Evolutionary conservation across 257 asterid genomes (phyloP).

Genomic region (Echites panduratus): DNA sequence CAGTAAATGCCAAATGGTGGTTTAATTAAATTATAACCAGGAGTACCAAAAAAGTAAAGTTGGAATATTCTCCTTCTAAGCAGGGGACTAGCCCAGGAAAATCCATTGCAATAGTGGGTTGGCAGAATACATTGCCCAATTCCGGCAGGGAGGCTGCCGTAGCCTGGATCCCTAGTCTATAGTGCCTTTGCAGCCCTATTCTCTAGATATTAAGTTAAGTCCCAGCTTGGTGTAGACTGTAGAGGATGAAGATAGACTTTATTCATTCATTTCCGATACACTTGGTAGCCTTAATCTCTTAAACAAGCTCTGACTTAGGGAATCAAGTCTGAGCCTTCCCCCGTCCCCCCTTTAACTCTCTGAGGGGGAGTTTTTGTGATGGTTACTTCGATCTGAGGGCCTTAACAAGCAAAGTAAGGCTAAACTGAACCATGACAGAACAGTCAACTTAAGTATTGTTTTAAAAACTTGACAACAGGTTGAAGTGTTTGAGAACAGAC

Average conservation of each 20-base stretch:
- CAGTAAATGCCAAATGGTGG: background rate
- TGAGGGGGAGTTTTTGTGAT: too few relatives aligned
- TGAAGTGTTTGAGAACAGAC: background rate
- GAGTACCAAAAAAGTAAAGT: background rate
- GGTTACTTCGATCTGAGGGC: too few relatives aligned
- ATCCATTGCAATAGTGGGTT: background rate
- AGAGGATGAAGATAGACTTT: background rate
- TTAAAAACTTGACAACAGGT: too few relatives aligned
- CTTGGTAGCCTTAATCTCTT: background rate
- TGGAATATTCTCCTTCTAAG: background rate
- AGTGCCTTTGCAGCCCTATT: background rate
- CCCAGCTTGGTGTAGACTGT: background rate
- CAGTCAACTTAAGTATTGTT: too few relatives aligned
- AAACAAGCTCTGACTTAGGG: background rate
- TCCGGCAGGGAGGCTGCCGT: background rate
- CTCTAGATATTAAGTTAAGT: background rate
- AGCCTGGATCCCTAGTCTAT: background rate
- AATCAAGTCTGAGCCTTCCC: background rate
- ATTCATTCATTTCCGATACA: too few relatives aligned
- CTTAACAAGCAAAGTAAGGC: too few relatives aligned
- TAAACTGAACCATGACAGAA: too few relatives aligned
- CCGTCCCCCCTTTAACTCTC: too few relatives aligned
- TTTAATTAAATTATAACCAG: background rate
- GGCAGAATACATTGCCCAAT: background rate
- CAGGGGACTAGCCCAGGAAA: background rate